Conservation (phyloP, 441 rosid genomes). For the Omphalea diandra region DNA sequence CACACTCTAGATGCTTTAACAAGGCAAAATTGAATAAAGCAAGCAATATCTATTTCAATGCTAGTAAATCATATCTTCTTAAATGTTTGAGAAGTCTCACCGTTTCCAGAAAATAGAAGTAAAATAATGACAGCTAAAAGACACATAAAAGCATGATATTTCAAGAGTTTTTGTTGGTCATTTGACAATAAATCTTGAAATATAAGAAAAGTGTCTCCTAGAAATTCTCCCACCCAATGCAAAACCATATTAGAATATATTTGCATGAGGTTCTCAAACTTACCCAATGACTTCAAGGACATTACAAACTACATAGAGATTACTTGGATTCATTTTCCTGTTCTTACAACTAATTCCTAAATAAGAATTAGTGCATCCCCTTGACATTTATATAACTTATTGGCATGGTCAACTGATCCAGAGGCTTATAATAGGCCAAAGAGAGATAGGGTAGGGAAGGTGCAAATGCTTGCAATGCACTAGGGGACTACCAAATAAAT, state of each 20-base stretch:
- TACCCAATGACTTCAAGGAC: not conserved
- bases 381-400: not conserved
- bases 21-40: not conserved
- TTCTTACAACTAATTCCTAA: not conserved
- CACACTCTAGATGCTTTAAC: conserved; percentile 4
- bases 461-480: not conserved
- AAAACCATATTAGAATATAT: not conserved
- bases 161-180: not conserved
- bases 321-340: not conserved
- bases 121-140: not conserved
- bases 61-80: not conserved
- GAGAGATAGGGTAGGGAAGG: not conserved
- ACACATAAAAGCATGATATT: not conserved
- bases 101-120: not conserved
- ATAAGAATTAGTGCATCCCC: not conserved
- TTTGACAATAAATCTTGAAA: not conserved
- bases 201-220: not conserved
- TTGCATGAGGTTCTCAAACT: not conserved
- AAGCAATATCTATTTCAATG: not conserved
- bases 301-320: not conserved
- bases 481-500: not conserved
- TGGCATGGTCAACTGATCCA: not conserved
- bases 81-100: not conserved
- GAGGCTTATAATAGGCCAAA: not conserved
- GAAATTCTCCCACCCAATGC: not conserved